Evolutionary conservation across 2,329 filamentous ascomycete genomes (phyloP).

Genomic region (Salinomyces thailandicus): DNA sequence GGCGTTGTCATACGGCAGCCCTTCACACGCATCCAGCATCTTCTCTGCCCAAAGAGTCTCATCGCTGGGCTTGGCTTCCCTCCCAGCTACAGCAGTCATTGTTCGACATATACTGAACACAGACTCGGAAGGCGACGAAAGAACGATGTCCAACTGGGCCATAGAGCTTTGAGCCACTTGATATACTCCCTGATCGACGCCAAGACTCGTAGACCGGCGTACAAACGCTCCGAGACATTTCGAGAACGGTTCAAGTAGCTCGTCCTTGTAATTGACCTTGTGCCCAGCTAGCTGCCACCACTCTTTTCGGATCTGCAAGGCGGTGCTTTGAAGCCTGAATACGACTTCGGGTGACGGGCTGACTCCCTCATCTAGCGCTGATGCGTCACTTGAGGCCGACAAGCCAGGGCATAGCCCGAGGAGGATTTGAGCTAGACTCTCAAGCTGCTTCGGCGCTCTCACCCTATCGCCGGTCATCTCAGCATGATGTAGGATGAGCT

Average conservation of each 20-base stretch:
- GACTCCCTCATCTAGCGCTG: slow-evolving; percentile 44
- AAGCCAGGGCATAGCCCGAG: slow-evolving; percentile 57
- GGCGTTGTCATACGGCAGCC: too few relatives aligned
- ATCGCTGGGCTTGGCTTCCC: neutral
- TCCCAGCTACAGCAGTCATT: neutral
- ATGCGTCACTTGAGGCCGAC: slow-evolving; percentile 51
- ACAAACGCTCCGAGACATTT: slow-evolving; percentile 52
- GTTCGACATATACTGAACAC: neutral
- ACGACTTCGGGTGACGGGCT: slow-evolving; percentile 48
- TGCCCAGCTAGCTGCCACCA: slow-evolving; percentile 58
- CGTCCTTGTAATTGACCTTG: slow-evolving; percentile 49
- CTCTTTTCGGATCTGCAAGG: slow-evolving; percentile 49
- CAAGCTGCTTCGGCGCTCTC: slow-evolving; percentile 56
- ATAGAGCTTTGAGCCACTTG: neutral
- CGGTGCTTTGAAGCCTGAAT: slow-evolving; percentile 54
- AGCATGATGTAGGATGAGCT: slow-evolving; percentile 43
- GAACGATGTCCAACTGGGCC: neutral
- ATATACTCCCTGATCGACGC: neutral
- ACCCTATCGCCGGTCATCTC: slow-evolving; percentile 36
- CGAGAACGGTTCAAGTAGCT: slow-evolving; percentile 54
- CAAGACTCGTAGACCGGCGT: slow-evolving; percentile 5
- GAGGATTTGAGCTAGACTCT: slow-evolving; percentile 54
- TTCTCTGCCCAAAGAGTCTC: neutral
- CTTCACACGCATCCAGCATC: neutral
- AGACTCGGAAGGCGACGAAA: neutral